A percentile compares a stretch with the other conserved stretches of the same genome.
phyloP scores from a whole-genome alignment of 2,329 filamentous ascomycete species.

The Colletotrichum sp. region DNA sequence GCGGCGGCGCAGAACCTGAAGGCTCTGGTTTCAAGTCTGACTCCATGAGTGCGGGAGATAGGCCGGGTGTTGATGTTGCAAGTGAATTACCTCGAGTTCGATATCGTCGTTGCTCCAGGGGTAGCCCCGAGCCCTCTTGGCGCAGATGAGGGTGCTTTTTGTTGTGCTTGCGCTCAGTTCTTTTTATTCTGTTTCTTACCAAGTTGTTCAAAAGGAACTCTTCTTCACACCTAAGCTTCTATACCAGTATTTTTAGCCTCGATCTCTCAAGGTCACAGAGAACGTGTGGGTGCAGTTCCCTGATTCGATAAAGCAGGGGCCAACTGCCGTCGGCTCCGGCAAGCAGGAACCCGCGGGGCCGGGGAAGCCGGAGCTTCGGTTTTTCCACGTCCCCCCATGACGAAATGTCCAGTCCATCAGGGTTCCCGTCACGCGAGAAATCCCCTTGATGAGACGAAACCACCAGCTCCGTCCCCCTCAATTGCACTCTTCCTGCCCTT shows the following conservation, averaged over 20 bases:
- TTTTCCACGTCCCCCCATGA: constrained; percentile 3
- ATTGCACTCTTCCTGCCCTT: background rate
- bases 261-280: background rate
- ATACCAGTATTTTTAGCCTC: background rate
- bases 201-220: background rate
- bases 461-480: background rate
- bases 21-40: background rate
- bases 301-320: background rate
- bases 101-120: background rate
- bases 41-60: background rate
- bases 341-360: background rate
- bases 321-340: background rate
- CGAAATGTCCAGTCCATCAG: constrained; percentile 5
- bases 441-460: constrained; percentile 15
- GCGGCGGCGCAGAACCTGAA: background rate
- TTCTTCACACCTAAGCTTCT: background rate
- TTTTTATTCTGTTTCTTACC: background rate
- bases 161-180: background rate
- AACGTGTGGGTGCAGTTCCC: background rate
- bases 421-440: constrained; percentile 15
- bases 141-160: background rate
- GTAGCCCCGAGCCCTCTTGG: background rate
- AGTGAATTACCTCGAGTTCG: background rate
- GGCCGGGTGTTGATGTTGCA: background rate
- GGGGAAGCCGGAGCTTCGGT: background rate